These are phyloP conservation scores for Aspergillus haitiensis DNA, from an alignment of 495 filamentous ascomycete genomes.

Conservation along the genomic window DNA sequence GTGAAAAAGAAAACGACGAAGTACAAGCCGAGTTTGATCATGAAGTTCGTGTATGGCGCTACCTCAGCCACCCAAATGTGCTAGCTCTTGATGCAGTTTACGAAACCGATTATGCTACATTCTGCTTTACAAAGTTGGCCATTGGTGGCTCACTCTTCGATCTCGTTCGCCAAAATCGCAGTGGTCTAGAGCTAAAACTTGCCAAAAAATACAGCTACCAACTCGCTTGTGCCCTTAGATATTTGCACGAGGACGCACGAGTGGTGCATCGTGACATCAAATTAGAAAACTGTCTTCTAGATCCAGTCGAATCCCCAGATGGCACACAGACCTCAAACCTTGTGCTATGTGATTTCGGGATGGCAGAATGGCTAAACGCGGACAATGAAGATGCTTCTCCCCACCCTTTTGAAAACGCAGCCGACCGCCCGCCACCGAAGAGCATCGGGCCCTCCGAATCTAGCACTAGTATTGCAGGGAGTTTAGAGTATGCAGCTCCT, in stretches of 20 bases:
- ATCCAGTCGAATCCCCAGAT: constrained; percentile 51
- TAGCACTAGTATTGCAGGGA: constrained; percentile 60
- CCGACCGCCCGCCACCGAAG: constrained; percentile 47
- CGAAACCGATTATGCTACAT: constrained; percentile 70
- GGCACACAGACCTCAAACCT: constrained; percentile 54
- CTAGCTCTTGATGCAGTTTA: constrained; percentile 67
- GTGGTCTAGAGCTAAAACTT: constrained; percentile 52
- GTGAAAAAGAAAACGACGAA: constrained; percentile 64
- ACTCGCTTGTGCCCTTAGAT: constrained; percentile 67
- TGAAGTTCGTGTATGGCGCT: constrained; percentile 70
- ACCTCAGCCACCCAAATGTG: constrained; percentile 65
- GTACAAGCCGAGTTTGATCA: constrained; percentile 74
- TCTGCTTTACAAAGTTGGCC: constrained; percentile 69
- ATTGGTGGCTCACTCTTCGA: constrained; percentile 72
- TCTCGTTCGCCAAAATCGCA: constrained; percentile 58
- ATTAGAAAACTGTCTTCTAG: constrained; percentile 73
- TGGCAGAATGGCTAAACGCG: constrained; percentile 67
- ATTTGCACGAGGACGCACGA: constrained; percentile 70
- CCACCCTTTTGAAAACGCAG: constrained; percentile 51
- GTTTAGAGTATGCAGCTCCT: constrained; percentile 66
- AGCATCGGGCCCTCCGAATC: constrained; percentile 57
- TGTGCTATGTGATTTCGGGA: constrained; percentile 72
- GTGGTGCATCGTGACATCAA: constrained; percentile 76
- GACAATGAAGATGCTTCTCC: constrained; percentile 51
- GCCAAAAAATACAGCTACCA: constrained; percentile 67